Base-by-base conservation (phyloP, 768 basidiomycete species). In the Guyanaporus albipodus region DNA sequence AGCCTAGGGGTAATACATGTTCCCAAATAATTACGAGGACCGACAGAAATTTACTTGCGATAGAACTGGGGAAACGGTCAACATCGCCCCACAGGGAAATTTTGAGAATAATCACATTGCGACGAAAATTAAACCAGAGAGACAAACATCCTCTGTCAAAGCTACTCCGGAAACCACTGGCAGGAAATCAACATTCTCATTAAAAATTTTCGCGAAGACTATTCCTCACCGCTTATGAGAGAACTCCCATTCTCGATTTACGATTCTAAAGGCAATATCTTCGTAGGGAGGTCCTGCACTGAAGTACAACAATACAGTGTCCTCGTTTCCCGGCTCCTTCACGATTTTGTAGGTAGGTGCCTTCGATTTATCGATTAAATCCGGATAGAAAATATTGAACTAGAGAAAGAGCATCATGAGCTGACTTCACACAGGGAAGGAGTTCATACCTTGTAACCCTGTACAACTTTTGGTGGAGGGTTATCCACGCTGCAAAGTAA, bases 301-400 rank as follows among this genome's bases (percentile, higher is more conserved):
- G 71, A 99, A 99, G 59, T 93, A 83, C 24, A 99, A 69, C 18
- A 96, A 74, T 11, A 91, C 89, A 1, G 95, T 98, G 45, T 99
- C 96, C 49, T 93, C 91, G 62, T 98, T 96, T 6, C 91, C 93
- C 5, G 85, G 81, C 60, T 96, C 91, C 61, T 91, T 90, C 67
- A 96, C 79, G 49, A 97, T 90, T 66, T 90, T 91, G 72, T 97
- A 99, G 7, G 91, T 92, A 4, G 96, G 96, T 0, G 96, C 91
- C 68, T 94, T 93, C 26, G 88, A 82, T 67, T 96, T 96, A 74
- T 99, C 95, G 68, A 99, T 97, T 55, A 99, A 83, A 70, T 98
- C 96, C 0, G 96, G 96, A 66, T 98, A 99, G 73, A 99, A 98
- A 38, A 99, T 91, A 58, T 95, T 96, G 73, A 94, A 94, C 82